Base-by-base conservation (phyloP, 305 asterid species). In the Ilex paraguariensis region DNA sequence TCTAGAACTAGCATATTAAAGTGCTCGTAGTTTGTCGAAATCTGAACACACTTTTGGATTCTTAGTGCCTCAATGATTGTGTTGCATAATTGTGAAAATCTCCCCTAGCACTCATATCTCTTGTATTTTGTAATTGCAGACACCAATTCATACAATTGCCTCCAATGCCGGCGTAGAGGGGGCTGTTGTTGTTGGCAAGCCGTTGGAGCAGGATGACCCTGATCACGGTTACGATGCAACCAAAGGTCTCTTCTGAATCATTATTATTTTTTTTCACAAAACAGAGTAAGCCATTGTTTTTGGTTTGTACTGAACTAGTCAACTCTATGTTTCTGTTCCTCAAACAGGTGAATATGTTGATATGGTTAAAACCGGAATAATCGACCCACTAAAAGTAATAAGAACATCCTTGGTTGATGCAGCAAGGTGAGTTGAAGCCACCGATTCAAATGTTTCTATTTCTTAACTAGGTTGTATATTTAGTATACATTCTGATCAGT, bases 181-280 rank as follows among this genome's bases (percentile, higher is more conserved):
- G 54, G 93, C 95, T 13, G 96, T 91, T 2, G 83, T 88, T n/a
- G 91, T 88, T 36, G 95, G 96, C 56, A 91, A 88, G 68, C 74
- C 88, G 77, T 67, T 88, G 85, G 96, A 86, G 74, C 88, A 94
- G 8, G 88, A 82, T 13, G 58, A 88, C 64, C 83, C 86, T 11
- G 85, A 91, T 70, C 90, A 86, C 15, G 98, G 98, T 69, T 91
- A 91, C 44, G 96, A 91, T 67, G 96, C 98, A 7, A 94, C 96
- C 40, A 91, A 86, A 77, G 98, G 94, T 87, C 31, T 45, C 66
- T 1, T 6, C 12, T 54, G 10, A 3, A 8, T 1, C 16, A 4
- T 45, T 8, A 31, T 16, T 44, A 36, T 28, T 10, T 36, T 51
- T n/a, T 57, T 59, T 13, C 8, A 11, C 12, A 11, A 12, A 48